Percentiles rank a stretch among this genome's conserved stretches.
These are phyloP conservation scores for Paraphaeosphaeria minitans DNA, from an alignment of 2,329 filamentous ascomycete genomes.

Conservation along the genomic window DNA sequence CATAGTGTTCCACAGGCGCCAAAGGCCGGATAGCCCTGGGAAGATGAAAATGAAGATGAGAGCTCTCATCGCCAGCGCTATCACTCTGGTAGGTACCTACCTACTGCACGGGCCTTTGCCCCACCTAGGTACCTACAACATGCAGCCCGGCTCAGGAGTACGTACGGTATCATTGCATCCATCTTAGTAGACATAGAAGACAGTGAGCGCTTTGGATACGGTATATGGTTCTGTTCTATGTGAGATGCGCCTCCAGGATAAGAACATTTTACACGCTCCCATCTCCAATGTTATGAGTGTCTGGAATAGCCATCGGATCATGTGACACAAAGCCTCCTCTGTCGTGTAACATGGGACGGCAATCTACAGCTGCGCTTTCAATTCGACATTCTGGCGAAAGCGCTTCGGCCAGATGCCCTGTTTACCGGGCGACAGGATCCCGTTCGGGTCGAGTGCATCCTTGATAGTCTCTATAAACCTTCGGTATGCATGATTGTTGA, in stretches of 20 bases:
- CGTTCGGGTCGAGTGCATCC: constrained; percentile 39
- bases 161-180: background rate
- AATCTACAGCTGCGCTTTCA: constrained; percentile 31
- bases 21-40: background rate
- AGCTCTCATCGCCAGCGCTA: background rate
- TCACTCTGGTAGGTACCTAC: no score
- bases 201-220: background rate
- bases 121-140: background rate
- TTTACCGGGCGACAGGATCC: constrained; percentile 39
- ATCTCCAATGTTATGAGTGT: background rate
- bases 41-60: background rate
- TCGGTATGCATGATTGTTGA: constrained; percentile 39
- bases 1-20: background rate
- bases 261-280: background rate
- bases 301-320: background rate
- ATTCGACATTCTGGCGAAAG: constrained; percentile 26
- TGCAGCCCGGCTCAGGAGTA: background rate
- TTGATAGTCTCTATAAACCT: constrained; percentile 41
- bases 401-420: constrained; percentile 40
- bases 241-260: background rate
- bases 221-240: background rate
- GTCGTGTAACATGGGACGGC: background rate
- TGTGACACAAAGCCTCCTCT: background rate
- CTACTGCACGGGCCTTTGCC: background rate
- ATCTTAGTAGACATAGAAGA: background rate